Evolutionary conservation across 2,329 filamentous ascomycete species (phyloP), one percentile per base, ranked within the genome.

Genomic region (Biscogniauxia marginata): DNA sequence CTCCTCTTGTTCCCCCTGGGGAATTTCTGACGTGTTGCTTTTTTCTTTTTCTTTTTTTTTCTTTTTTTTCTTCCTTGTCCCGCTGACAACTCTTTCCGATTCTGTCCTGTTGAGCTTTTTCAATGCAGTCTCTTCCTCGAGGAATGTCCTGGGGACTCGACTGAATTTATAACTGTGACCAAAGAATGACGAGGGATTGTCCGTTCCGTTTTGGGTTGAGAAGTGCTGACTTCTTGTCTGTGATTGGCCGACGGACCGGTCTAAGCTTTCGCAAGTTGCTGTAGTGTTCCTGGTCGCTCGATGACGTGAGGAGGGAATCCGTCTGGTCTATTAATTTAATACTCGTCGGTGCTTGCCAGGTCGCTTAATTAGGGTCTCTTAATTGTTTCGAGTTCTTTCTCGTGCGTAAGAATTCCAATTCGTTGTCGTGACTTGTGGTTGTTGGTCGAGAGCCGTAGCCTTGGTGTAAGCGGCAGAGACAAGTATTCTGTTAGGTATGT

Each of bases 191-290:
- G 34, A 52, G 9, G 18, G 23, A n/a, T 21, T 47, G 25, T 4
- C n/a, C 49, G 19, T 54, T 47, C 53, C 34, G 19, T 44, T 58
- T 58, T 45, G 23, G 56, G 56, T 22, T 50, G 50, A 21, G 52
- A 45, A 49, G 25, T 50, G 49, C 39, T 39, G 43, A 45, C 46
- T 52, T 9, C 55, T 22, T 22, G 25, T 23, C 39, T 46, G 44
- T 60, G 50, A 56, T 58, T 60, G 58, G 53, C 23, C 44, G n/a
- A 22, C 19, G 43, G 25, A 16, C 43, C 30, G 39, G 23, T 48
- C 18, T 45, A 50, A 45, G 51, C 20, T 21, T 20, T 18, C 44
- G n/a, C 44, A 46, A 46, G 13, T 18, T 16, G 44, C 18, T 18
- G 44, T 18, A 20, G 20, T 7, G 19, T 18, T 46, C 30, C 18